Evolutionary conservation across 441 rosid genomes (phyloP), one percentile per base, ranked within the genome.

Genomic region (Erodium chrysanthum): DNA sequence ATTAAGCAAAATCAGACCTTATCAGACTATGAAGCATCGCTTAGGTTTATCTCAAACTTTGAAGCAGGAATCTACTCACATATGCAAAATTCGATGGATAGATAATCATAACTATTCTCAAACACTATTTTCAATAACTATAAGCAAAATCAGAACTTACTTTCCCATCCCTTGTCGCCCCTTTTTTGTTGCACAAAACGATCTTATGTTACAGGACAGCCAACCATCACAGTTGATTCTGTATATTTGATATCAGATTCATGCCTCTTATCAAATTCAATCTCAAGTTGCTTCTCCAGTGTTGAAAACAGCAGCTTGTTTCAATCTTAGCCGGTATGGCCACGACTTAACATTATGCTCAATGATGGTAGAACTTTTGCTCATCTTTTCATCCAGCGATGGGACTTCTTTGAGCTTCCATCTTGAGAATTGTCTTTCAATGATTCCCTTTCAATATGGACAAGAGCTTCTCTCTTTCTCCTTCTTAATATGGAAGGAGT

Each of bases 251-350:
- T 63, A 71, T 42, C 67, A 48, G 69, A 73, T 69, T 75, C 79
- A 71, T 50, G 65, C 70, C 74, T 84, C 61, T 77, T 80, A 67
- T 83, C 85, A 64, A 83, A 80, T 50, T 82, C 54, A 70, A 91
- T 91, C 74, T 88, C 96, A 72, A 94, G 92, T 76, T 94, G 99
- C 74, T 96, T 86, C 80, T 86, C 96, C 74, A 85, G 96, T 87
- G 81, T 90, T 95, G 73, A 85, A 76, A 74, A 83, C 85, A 50
- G 90, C 84, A 68, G 92, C 85, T 72, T 96, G 75, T 82, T 91
- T 95, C 27, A 94, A 83, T 82, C 86, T 88, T 79, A 89, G 72
- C 75, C 96, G 79, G 75, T 91, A 91, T 0, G 97, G 97, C 63
- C 96, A 97, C 71, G 99, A 94, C 18, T 29, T 29, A 29, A 83